Base-by-base conservation (phyloP, 108 stramenopile species). In the Nitzschia inconspicua region DNA sequence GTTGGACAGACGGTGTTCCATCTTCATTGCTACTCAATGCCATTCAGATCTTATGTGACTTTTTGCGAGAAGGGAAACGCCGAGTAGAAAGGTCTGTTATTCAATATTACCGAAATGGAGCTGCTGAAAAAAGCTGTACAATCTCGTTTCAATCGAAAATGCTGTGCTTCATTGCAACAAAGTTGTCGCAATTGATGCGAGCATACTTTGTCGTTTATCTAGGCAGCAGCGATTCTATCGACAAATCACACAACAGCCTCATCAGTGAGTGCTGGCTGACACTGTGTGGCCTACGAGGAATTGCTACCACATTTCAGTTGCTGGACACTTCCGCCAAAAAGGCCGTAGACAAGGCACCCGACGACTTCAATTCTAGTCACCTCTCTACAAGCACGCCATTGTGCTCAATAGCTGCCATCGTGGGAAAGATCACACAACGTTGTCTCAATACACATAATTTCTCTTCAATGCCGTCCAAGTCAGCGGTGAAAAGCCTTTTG, bases 141-240 rank as follows among this genome's bases (percentile, higher is more conserved):
- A 52, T 54, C n/a, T 32, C 16, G 20, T 54, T 54, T 32, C 53
- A 54, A 35, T 32, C 35, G 7, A 54, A 36, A 32, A 11, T 54
- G 1, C 35, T 54, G 11, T 32, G 53, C 53, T 54, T 54, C 24
- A 29, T 54, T 5, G 53, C 37, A 22, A 23, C 53, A 3, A 18
- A 23, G 24, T 36, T 54, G 53, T 14, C 53, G 3, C 53, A 54
- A 3, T 35, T 54, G 0, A 3, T 37, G 32, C 2, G 34, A 23
- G n/a, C 37, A 1, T 54, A 22, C 19, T 54, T 54, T 54, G 34
- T 35, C 0, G 0, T 54, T 54, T 20, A 35, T 4, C 22, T 19
- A 14, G 23, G 22, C 47, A 23, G 47, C 23, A 48, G 19, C 23
- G 5, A 4, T 48, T 4, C 7, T 26, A 18, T 22, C 47, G 47